Evolutionary conservation across 345 rosid genomes (phyloP).

Genomic region (Lepidium africanum): DNA sequence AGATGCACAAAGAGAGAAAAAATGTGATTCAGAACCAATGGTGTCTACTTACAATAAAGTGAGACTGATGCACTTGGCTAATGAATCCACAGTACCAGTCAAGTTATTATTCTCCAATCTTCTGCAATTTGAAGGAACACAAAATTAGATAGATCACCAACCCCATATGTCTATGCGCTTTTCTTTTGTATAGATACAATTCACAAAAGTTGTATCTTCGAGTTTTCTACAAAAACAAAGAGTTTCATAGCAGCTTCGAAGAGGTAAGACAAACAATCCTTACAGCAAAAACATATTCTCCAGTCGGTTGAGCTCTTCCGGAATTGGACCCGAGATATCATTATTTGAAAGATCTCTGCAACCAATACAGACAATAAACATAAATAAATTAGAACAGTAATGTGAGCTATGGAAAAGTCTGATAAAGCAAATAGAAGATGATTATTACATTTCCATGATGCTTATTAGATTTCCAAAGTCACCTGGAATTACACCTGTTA

Average conservation of each 20-base stretch:
- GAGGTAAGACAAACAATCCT: constrained; percentile 17
- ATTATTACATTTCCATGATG: constrained; percentile 77
- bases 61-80: constrained; percentile 70
- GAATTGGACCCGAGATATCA: constrained; percentile 70
- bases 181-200: neutral
- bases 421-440: neutral
- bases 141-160: neutral
- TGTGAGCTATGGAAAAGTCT: neutral
- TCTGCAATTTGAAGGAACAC: constrained; percentile 36
- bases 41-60: constrained; percentile 47
- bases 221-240: neutral
- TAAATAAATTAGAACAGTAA: constrained; percentile 7
- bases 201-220: neutral
- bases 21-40: neutral
- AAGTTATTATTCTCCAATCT: constrained; percentile 72
- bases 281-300: constrained; percentile 65
- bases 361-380: constrained; percentile 3
- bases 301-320: constrained; percentile 74
- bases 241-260: neutral
- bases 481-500: constrained; percentile 65
- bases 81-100: constrained; percentile 64
- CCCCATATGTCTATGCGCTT: neutral
- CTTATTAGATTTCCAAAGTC: constrained; percentile 90
- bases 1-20: neutral
- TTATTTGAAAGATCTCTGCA: constrained; percentile 86